phyloP scores from a whole-genome alignment of 805 yeast genomes.

The Tetrapisispora phaffii region DNA sequence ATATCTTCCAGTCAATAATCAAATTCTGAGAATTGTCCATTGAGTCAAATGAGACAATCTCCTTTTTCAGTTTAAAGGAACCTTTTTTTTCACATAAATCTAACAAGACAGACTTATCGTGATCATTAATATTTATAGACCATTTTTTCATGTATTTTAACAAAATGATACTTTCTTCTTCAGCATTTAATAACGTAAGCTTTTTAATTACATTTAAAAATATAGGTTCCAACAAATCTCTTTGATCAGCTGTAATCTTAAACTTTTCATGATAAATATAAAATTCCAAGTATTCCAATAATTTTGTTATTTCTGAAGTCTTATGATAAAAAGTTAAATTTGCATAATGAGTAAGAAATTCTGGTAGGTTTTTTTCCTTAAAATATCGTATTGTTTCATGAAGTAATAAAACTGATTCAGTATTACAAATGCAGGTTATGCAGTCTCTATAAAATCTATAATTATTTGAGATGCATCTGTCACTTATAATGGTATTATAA shows the following conservation, averaged over 20 bases:
- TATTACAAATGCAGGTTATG: conserved; percentile 8
- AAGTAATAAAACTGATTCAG: conserved; percentile 12
- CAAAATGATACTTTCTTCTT: not conserved
- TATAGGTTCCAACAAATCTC: not conserved
- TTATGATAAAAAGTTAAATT: conserved; percentile 15
- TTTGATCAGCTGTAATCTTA: not conserved
- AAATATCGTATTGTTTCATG: conserved; percentile 4
- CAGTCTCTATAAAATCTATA: conserved; percentile 13
- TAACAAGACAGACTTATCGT: conserved; percentile 7
- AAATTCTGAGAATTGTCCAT: not conserved
- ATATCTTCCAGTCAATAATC: not conserved
- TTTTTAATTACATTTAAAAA: not conserved
- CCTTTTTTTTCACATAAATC: conserved; percentile 13
- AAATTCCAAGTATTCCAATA: conserved; percentile 5
- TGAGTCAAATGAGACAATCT: not conserved
- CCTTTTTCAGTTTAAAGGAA: not conserved
- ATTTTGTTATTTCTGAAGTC: conserved; percentile 15
- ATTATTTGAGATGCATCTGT: not conserved
- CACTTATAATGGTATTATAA: conserved; percentile 3
- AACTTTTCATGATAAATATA: not conserved
- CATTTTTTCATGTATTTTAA: not conserved
- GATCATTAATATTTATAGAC: conserved; percentile 5
- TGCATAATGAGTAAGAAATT: conserved; percentile 5
- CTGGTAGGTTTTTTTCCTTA: not conserved
- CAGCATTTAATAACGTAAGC: not conserved